Base-by-base conservation (phyloP, 345 rosid genomes). In the Euphorbia tirucalli region DNA sequence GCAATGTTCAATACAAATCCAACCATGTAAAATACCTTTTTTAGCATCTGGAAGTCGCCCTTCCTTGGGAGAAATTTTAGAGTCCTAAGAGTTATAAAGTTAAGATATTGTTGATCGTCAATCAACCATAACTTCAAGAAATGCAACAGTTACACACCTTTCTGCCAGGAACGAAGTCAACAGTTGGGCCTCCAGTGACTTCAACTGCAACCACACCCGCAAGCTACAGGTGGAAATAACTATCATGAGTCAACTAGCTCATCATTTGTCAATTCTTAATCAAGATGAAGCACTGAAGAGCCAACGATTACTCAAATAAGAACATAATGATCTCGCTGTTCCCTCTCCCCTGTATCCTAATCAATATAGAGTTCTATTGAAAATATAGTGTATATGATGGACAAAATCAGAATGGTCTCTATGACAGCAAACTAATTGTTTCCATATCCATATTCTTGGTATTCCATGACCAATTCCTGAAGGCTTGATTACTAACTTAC, bases 151-250 rank as follows among this genome's bases (percentile, higher is more conserved):
- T 66, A 32, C n/a, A 28, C 76, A 86, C 98, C 90, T 84, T 89
- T 86, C 97, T 87, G 62, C 98, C 98, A 22, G 97, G 97, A 74
- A 85, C 89, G 68, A 94, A 92, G 55, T 78, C 88, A 74, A 94
- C 67, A 19, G 89, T 80, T 58, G 98, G 97, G 70, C 97, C 97
- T 73, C 98, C 97, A 72, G 97, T 92, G 70, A 92, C 84, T 83
- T 94, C 98, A 21, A 92, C 96, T 46, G 98, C 98, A 83, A 92
- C 96, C 80, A 90, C 97, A 74, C 97, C 98, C 1, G 97, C 97
- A 80, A 94, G 90, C 97, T 92, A 83, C 46, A 81, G 70, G 30
- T 55, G 71, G 11, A 50, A 77, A 32, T 14, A 37, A 72, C 50
- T 9, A 52, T 11, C n/a, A 30, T 22, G 11, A 61, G 54, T 61